A percentile compares a stretch with the other conserved stretches of the same genome.
phyloP scores from a whole-genome alignment of 2,329 filamentous ascomycete genomes.

The Diaporthe sp. region DNA sequence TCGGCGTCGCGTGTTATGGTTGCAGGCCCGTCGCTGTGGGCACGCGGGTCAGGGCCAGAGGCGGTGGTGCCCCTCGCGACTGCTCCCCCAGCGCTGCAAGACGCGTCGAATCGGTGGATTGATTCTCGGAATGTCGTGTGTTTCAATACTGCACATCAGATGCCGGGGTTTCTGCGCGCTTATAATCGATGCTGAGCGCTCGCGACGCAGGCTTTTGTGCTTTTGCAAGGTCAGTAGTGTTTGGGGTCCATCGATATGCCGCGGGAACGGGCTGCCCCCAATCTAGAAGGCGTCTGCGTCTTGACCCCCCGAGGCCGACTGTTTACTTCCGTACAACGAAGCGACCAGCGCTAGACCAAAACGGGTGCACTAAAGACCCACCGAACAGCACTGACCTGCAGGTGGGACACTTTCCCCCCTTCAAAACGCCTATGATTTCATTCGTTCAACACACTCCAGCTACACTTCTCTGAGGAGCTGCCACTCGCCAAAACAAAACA shows the following conservation, averaged over 20 bases:
- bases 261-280: constrained; percentile 31
- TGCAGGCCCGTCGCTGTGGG: constrained; percentile 9
- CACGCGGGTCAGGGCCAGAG: constrained; percentile 14
- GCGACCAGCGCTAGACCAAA: constrained; percentile 26
- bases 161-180: constrained; percentile 29
- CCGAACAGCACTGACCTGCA: constrained; percentile 1
- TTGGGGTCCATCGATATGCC: constrained; percentile 18
- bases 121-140: background rate
- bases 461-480: too few species aligned
- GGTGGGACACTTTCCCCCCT: background rate
- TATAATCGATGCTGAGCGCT: constrained; percentile 35
- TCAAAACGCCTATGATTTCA: background rate
- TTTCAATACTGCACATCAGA: constrained; percentile 14
- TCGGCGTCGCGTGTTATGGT: constrained; percentile 25
- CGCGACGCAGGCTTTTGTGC: constrained; percentile 9
- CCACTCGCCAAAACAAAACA: background rate
- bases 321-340: constrained; percentile 28
- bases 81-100: constrained; percentile 19
- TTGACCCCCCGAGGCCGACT: constrained; percentile 2
- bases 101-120: constrained; percentile 32
- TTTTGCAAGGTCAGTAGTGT: constrained; percentile 20
- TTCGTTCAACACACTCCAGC: background rate
- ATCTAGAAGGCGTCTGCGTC: constrained; percentile 12
- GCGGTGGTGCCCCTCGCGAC: constrained; percentile 31
- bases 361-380: background rate